Conservation (phyloP, 2,329 filamentous ascomycete species). For the Trichophyton benhamiae region DNA sequence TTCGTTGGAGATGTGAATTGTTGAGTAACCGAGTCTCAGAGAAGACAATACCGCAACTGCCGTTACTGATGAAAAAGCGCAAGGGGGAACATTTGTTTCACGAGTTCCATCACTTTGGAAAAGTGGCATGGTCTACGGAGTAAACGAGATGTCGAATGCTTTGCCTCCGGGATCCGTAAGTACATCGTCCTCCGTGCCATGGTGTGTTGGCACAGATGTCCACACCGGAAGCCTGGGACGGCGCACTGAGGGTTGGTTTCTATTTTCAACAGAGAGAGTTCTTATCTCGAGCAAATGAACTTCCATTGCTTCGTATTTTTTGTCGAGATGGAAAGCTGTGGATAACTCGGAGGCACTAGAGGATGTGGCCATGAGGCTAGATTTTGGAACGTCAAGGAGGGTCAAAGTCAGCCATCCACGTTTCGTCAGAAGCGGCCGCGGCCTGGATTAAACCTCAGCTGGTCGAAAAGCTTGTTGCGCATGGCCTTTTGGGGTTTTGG, state of each 20-base stretch:
- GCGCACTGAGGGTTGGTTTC: neutral
- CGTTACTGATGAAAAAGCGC: no score
- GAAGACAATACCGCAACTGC: neutral
- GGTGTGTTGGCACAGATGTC: neutral
- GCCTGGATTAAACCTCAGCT: slow-evolving; percentile 4
- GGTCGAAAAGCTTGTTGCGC: slow-evolving; percentile 3
- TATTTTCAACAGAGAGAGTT: neutral
- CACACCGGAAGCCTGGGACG: neutral
- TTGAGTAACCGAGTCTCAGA: neutral
- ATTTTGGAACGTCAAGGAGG: neutral
- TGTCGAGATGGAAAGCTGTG: neutral
- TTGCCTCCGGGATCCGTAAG: no score
- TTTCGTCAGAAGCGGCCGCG: slow-evolving; percentile 1
- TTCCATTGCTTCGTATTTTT: neutral
- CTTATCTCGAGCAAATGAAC: neutral
- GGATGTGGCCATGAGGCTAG: neutral
- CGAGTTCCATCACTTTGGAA: no score
- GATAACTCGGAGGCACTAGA: neutral
- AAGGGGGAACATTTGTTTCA: no score
- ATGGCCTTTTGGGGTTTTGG: neutral
- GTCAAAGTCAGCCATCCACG: neutral
- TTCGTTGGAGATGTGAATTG: neutral
- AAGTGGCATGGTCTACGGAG: no score
- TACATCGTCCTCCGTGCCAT: neutral
- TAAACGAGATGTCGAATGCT: no score